Conservation (phyloP, 2,329 filamentous ascomycete species). For the Hymenoscyphus scutula region DNA sequence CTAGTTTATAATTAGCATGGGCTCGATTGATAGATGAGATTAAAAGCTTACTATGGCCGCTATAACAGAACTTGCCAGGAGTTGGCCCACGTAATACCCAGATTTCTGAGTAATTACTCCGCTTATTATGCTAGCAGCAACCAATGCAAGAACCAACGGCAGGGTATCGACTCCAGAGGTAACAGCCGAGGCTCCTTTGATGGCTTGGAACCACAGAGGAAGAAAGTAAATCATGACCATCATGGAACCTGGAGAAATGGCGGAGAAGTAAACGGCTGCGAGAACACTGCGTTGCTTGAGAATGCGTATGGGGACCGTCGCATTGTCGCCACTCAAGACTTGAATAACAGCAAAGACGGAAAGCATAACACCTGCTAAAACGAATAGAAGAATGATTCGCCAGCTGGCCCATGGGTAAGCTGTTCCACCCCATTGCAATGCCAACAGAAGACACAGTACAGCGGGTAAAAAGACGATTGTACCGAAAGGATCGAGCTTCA, state of each 20-base stretch:
- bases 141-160: slow-evolving; percentile 37
- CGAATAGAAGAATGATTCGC: slow-evolving; percentile 39
- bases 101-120: slow-evolving; percentile 34
- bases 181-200: slow-evolving; percentile 41
- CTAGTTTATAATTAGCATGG: background rate
- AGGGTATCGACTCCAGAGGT: slow-evolving; percentile 39
- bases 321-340: slow-evolving; percentile 39
- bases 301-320: slow-evolving; percentile 42
- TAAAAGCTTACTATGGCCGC: slow-evolving; percentile 31
- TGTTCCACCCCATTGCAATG: slow-evolving; percentile 38
- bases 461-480: slow-evolving; percentile 35
- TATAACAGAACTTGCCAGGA: slow-evolving; percentile 28
- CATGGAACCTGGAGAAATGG: slow-evolving; percentile 34
- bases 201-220: slow-evolving; percentile 49
- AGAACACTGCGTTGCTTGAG: slow-evolving; percentile 39
- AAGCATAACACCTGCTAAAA: slow-evolving; percentile 33
- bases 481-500: slow-evolving; percentile 39
- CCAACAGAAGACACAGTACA: slow-evolving; percentile 35
- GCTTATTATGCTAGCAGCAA: slow-evolving; percentile 33
- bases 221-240: slow-evolving; percentile 49
- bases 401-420: slow-evolving; percentile 35
- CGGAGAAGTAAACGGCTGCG: slow-evolving; percentile 34
- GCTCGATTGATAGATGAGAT: background rate
- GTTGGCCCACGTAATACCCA: slow-evolving; percentile 32
- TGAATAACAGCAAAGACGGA: slow-evolving; percentile 36